These are phyloP conservation scores for Cercospora janseana DNA, from an alignment of 2,329 filamentous ascomycete genomes.

Conservation along the genomic window DNA sequence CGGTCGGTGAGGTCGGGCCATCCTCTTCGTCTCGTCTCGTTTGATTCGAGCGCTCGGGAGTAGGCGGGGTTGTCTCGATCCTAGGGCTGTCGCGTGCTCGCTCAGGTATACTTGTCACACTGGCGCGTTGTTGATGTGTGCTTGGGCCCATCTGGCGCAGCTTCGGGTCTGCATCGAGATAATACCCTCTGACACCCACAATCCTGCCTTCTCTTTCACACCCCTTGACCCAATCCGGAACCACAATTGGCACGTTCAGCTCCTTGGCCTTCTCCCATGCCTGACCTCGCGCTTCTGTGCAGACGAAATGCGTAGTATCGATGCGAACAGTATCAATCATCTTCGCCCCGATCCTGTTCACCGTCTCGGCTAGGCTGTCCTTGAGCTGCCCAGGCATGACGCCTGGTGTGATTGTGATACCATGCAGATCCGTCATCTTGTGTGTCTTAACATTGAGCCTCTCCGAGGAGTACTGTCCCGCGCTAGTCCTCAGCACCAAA, in stretches of 20 bases:
- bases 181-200: constrained; percentile 91
- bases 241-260: constrained; percentile 95
- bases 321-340: constrained; percentile 87
- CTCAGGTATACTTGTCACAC: constrained; percentile 33
- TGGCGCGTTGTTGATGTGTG: constrained; percentile 33
- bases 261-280: constrained; percentile 96
- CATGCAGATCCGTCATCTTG: constrained; percentile 96
- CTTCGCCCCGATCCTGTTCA: constrained; percentile 89
- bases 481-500: constrained; percentile 83
- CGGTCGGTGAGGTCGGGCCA: constrained; percentile 14
- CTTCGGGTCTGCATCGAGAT: constrained; percentile 79
- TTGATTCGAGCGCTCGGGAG: constrained; percentile 44
- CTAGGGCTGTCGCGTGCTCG: constrained; percentile 42
- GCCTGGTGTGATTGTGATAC: constrained; percentile 90
- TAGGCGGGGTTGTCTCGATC: constrained; percentile 53
- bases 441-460: constrained; percentile 85
- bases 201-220: constrained; percentile 91
- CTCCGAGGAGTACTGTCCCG: constrained; percentile 81
- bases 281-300: constrained; percentile 83
- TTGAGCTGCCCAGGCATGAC: constrained; percentile 71
- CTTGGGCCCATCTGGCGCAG: constrained; percentile 53
- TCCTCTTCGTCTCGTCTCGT: constrained; percentile 12
- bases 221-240: constrained; percentile 96
- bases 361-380: constrained; percentile 70
- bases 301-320: constrained; percentile 98